Conservation (phyloP, 202 grass and related monocot genomes). For the Digitaria exilis region DNA sequence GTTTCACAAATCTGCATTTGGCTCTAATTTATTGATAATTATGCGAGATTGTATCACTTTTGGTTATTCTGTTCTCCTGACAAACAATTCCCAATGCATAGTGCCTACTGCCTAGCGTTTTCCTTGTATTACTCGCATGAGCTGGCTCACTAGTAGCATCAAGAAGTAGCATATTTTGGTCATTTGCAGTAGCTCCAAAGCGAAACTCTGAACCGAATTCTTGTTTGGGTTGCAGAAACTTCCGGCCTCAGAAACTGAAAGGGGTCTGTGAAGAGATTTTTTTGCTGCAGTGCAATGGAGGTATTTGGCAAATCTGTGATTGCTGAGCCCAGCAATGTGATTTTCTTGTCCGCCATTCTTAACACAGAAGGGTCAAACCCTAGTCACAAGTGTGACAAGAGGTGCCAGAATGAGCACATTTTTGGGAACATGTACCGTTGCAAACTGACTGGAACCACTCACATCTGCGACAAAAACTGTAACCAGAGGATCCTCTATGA, state of each 20-base stretch:
- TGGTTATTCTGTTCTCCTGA: not conserved
- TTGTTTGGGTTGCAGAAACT: slow-evolving; percentile 67
- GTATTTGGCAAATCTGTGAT: slow-evolving; percentile 93
- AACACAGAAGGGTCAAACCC: slow-evolving; percentile 73
- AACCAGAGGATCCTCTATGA: slow-evolving; percentile 98
- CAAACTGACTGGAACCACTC: slow-evolving; percentile 82
- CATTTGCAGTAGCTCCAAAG: slow-evolving; percentile 41
- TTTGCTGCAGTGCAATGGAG: slow-evolving; percentile 68
- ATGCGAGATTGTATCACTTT: not conserved
- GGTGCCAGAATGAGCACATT: slow-evolving; percentile 91
- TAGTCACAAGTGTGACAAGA: slow-evolving; percentile 95
- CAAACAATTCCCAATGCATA: not conserved
- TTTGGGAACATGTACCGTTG: slow-evolving; percentile 98
- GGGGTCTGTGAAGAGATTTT: slow-evolving; percentile 34
- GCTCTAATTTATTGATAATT: not conserved
- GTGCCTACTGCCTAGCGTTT: not conserved
- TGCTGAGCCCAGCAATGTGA: slow-evolving; percentile 96
- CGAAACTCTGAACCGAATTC: slow-evolving; percentile 54
- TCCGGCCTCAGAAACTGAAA: slow-evolving; percentile 32
- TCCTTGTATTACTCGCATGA: not conserved
- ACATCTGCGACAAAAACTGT: slow-evolving; percentile 99
- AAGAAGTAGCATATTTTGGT: slow-evolving; percentile 18
- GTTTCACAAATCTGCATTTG: not conserved
- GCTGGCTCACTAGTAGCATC: slow-evolving; percentile 18
- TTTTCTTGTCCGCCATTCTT: slow-evolving; percentile 95